Evolutionary conservation across 192 early-diverging fungal genomes (phyloP).

Genomic region (Powellomyces hirtus): DNA sequence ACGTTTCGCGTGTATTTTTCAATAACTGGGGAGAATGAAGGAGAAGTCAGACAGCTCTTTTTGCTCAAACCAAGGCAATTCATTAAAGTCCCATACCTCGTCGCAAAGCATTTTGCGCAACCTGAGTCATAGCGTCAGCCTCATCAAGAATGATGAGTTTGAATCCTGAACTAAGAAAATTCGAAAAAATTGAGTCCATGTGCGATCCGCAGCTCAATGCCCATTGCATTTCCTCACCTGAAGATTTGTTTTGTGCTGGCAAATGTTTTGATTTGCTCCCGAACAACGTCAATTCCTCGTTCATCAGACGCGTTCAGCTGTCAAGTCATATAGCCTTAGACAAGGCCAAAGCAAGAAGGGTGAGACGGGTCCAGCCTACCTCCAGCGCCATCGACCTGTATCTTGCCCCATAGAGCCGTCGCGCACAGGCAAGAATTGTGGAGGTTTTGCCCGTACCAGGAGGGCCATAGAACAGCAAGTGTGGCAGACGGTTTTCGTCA

Average conservation of each 20-base stretch:
- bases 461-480: constrained; percentile 97
- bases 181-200: too few relatives aligned
- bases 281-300: constrained; percentile 95
- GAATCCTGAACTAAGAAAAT: constrained; percentile 68
- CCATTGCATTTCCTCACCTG: too few relatives aligned
- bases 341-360: background rate
- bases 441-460: constrained; percentile 97
- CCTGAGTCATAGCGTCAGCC: constrained; percentile 93
- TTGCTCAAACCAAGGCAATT: too few relatives aligned
- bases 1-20: constrained; percentile 98
- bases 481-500: constrained; percentile 87
- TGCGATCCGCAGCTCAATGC: too few relatives aligned
- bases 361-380: constrained; percentile 34
- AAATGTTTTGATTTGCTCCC: constrained; percentile 98
- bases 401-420: constrained; percentile 79
- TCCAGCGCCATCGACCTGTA: constrained; percentile 92
- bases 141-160: constrained; percentile 98
- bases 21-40: constrained; percentile 63
- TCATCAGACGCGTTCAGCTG: constrained; percentile 97
- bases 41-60: background rate
- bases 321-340: too few relatives aligned
- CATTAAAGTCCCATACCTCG: constrained; percentile 52
- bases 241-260: constrained; percentile 94
- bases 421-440: constrained; percentile 91
- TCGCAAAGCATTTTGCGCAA: constrained; percentile 89